Conservation (phyloP, 2,329 filamentous ascomycete genomes). For the Leptosphaerulina australis region DNA sequence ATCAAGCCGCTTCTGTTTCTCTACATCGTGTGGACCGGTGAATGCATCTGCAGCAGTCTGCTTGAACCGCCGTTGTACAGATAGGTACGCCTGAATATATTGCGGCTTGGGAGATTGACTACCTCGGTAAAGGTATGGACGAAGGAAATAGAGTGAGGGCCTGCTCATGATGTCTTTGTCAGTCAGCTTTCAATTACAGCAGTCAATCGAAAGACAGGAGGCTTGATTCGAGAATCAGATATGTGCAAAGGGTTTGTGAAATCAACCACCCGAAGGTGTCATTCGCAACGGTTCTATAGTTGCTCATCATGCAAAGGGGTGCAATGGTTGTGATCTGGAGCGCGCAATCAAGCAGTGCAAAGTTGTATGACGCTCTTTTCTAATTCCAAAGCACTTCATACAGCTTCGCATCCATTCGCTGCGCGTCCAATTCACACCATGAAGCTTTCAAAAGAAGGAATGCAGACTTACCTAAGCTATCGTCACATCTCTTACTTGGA, state of each 20-base stretch:
- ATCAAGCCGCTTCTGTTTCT: slow-evolving; percentile 59
- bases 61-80: slow-evolving; percentile 44
- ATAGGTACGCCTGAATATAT: slow-evolving; percentile 59
- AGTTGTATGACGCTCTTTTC: neutral
- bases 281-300: slow-evolving; percentile 71
- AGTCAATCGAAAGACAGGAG: neutral
- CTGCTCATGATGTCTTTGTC: slow-evolving; percentile 52
- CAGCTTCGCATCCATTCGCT: neutral
- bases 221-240: slow-evolving; percentile 39
- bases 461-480: slow-evolving; percentile 17
- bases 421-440: neutral
- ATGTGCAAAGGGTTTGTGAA: slow-evolving; percentile 47
- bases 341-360: neutral
- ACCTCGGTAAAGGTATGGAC: slow-evolving; percentile 60
- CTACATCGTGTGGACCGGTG: slow-evolving; percentile 49
- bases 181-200: slow-evolving; percentile 44
- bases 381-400: neutral
- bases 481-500: slow-evolving; percentile 12
- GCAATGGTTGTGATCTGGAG: neutral
- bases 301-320: slow-evolving; percentile 38
- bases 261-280: slow-evolving; percentile 63
- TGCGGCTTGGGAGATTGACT: slow-evolving; percentile 48
- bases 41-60: slow-evolving; percentile 31
- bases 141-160: slow-evolving; percentile 59
- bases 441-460: neutral